A percentile compares a stretch with the other conserved stretches of the same genome.
Conservation (phyloP, 768 basidiomycete genomes). For the Leccinum uliginosum region DNA sequence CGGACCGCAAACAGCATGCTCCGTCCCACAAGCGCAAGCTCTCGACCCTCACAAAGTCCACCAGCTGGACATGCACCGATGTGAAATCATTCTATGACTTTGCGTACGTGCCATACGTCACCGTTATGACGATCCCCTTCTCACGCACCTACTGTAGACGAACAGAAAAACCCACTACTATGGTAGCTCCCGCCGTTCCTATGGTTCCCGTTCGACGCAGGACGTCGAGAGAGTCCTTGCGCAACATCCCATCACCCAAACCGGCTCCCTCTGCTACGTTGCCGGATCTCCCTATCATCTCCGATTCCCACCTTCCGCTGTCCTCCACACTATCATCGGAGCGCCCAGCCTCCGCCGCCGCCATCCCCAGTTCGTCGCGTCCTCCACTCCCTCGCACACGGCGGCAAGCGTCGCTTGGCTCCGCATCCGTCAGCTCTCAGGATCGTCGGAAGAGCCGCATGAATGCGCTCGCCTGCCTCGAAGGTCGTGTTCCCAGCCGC, state of each 20-base stretch:
- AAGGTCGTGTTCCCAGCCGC: constrained; percentile 40
- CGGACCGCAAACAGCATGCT: constrained; percentile 43
- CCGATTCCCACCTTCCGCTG: neutral
- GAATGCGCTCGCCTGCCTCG: constrained; percentile 60
- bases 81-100: constrained; percentile 8
- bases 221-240: constrained; percentile 39
- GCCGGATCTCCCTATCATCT: constrained; percentile 38
- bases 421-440: constrained; percentile 42
- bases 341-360: constrained; percentile 16
- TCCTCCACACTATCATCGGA: neutral
- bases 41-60: constrained; percentile 28
- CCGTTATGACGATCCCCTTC: neutral
- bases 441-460: constrained; percentile 47
- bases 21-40: constrained; percentile 36
- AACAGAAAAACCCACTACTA: constrained; percentile 22
- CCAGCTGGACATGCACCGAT: constrained; percentile 27
- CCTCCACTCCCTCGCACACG: constrained; percentile 13
- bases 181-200: constrained; percentile 10
- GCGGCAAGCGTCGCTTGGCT: constrained; percentile 17
- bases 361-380: constrained; percentile 12
- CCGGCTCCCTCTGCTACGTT: constrained; percentile 52
- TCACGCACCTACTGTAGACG: constrained; percentile 15
- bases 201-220: constrained; percentile 21
- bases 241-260: constrained; percentile 55
- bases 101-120: constrained; percentile 7